These are phyloP conservation scores for Fraxinus baroniana DNA, from an alignment of 305 asterid genomes.

Conservation along the genomic window DNA sequence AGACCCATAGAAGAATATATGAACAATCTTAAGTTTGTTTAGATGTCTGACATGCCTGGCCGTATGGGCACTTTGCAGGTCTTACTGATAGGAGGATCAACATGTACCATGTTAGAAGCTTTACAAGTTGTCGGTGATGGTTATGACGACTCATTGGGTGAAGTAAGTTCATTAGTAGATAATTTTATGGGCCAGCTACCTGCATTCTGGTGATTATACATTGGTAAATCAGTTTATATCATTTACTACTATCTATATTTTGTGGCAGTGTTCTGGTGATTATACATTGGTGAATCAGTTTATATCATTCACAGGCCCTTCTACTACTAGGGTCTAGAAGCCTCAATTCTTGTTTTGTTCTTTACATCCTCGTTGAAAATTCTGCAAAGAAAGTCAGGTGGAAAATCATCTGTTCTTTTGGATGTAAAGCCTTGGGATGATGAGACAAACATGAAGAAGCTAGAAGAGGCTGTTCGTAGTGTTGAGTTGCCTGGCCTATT, in stretches of 20 bases:
- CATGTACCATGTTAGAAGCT: slow-evolving; percentile 98
- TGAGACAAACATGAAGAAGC: slow-evolving; percentile 89
- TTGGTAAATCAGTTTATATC: slow-evolving; percentile 8
- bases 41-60: slow-evolving; percentile 11
- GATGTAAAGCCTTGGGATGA: slow-evolving; percentile 98
- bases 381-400: too few species aligned
- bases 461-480: slow-evolving; percentile 75
- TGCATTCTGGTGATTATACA: slow-evolving; percentile 22
- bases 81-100: slow-evolving; percentile 95
- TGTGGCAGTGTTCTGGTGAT: too few species aligned
- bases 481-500: slow-evolving; percentile 65
- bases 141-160: slow-evolving; percentile 60
- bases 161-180: slow-evolving; percentile 47
- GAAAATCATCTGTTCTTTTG: slow-evolving; percentile 92
- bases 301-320: too few species aligned
- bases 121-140: slow-evolving; percentile 89
- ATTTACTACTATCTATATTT: slow-evolving; percentile 2
- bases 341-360: too few species aligned
- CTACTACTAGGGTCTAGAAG: too few species aligned
- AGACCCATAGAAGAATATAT: not conserved
- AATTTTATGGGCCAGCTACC: not conserved
- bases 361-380: too few species aligned
- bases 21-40: not conserved
- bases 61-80: slow-evolving; percentile 53
- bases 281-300: too few species aligned